Percentiles rank a stretch among this genome's conserved stretches.
phyloP scores from a whole-genome alignment of 1,284 basidiomycete genomes.

The Ceratobasidium sp. region DNA sequence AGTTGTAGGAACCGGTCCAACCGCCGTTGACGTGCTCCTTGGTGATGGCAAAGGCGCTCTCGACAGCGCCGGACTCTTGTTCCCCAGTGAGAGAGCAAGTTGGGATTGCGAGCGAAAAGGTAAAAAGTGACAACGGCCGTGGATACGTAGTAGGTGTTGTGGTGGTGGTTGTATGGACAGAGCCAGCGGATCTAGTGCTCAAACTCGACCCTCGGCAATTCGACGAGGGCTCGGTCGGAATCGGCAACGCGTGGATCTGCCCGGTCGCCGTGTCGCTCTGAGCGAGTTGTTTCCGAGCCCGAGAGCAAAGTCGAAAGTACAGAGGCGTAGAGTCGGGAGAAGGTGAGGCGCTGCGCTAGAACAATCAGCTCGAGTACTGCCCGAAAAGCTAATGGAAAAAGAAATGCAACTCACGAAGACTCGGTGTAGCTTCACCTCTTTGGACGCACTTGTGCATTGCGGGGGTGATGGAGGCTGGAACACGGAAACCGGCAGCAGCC shows the following conservation, averaged over 20 bases:
- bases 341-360: not conserved
- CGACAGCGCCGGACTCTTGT: not conserved
- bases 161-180: not conserved
- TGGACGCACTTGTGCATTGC: not conserved
- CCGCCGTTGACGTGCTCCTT: not conserved
- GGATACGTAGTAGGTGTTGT: not conserved
- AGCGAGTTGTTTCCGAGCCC: not conserved
- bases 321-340: conserved; percentile 14
- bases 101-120: not conserved
- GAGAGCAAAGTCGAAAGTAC: conserved; percentile 12
- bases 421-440: not conserved
- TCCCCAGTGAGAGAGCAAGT: not conserved
- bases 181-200: not conserved
- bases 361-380: not conserved
- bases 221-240: not conserved
- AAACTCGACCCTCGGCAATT: not conserved
- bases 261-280: conserved; percentile 6
- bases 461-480: not conserved
- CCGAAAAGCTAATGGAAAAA: not conserved
- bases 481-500: not conserved
- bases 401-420: not conserved
- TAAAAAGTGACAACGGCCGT: not conserved
- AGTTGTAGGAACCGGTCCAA: conserved; percentile 1
- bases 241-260: conserved; percentile 18
- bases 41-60: not conserved